Evolutionary conservation across 495 filamentous ascomycete species (phyloP), one percentile per base, ranked within the genome.

Genomic region (Aspergillus hancockii): DNA sequence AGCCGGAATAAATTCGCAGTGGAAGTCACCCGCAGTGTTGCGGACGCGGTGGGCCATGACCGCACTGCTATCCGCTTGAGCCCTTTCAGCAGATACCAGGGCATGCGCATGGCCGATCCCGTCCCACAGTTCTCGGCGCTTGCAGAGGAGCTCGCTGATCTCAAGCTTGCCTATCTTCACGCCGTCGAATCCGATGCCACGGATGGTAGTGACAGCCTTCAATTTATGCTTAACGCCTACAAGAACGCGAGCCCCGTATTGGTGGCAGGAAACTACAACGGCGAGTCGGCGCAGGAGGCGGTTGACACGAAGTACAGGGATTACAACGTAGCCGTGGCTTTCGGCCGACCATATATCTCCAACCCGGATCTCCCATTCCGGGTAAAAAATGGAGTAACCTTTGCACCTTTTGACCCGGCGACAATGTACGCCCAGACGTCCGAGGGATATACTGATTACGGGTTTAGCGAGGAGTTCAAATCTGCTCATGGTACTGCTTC

Each of bases 1-100:
- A 89, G 88, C 58, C 76, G 89, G 36, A 71, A 81, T 5, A 77
- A 84, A 16, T 85, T 92, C 52, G 76, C 67, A 3, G 49, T 88
- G 6, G 87, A 88, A 64, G 82, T 88, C 8, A 69, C 76, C 8
- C 75, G 83, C 25, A 83, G 84, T 1, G 78, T 90, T 13, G 68
- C 76, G 8, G 75, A 71, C 3, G 87, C 84, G 14, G 70, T 92
- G 9, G 88, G 88, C 1, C 69, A 80, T 0, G 80, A 86, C 9
- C 69, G 73, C 46, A 79, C 78, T 0, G 88, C 70, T 1, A 79
- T 88, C 43, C 78, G 88, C 12, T 58, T 91, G 7, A 81, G 74
- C 45, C 88, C 88, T 4, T 90, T 75, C 68, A 80, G 72, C 52
- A 62, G 55, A 0, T 90, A 84, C 75, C 83, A 88, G 66, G 81